Percentiles rank a stretch among this genome's conserved stretches.
These are phyloP conservation scores for Dendryphion nanum DNA, from an alignment of 2,329 filamentous ascomycete genomes.

Conservation along the genomic window DNA sequence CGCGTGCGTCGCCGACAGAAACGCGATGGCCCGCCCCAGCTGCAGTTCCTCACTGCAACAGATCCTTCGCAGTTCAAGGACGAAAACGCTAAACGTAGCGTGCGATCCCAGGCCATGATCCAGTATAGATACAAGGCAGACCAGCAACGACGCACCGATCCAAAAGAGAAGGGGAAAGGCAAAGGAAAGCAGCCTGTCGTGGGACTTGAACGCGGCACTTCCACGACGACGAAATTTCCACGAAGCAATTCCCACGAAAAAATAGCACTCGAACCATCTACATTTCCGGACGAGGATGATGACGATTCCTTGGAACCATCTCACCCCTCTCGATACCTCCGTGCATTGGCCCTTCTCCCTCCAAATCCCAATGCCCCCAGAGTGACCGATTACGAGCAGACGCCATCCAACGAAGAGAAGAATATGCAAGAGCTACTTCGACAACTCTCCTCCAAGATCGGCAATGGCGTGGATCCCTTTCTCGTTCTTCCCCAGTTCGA, in stretches of 20 bases:
- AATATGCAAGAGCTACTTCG: conserved; percentile 13
- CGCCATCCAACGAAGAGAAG: conserved; percentile 15
- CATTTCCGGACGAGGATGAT: conserved; percentile 2
- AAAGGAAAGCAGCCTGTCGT: background rate
- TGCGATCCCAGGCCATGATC: conserved; percentile 36
- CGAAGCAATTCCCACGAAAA: background rate
- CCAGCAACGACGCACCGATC: conserved; percentile 8
- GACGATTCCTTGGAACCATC: background rate
- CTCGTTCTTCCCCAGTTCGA: conserved; percentile 20
- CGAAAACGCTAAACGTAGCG: conserved; percentile 21
- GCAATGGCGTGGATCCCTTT: conserved; percentile 21
- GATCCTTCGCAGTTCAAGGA: conserved; percentile 32
- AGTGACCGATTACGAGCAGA: conserved; percentile 18
- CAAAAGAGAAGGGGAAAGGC: conserved; percentile 1
- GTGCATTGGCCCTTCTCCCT: conserved; percentile 1
- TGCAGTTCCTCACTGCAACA: conserved; percentile 33
- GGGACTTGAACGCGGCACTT: background rate
- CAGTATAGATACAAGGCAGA: conserved; percentile 23
- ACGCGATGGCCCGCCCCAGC: conserved; percentile 24
- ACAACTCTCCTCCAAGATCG: conserved; percentile 14
- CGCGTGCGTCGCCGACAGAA: conserved; percentile 15
- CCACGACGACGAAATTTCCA: background rate
- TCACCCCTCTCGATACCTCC: conserved; percentile 4
- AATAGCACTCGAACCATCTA: conserved; percentile 1
- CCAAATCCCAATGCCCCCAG: conserved; percentile 3